phyloP scores from a whole-genome alignment of 495 filamentous ascomycete genomes.

The Trichoderma gamsii region DNA sequence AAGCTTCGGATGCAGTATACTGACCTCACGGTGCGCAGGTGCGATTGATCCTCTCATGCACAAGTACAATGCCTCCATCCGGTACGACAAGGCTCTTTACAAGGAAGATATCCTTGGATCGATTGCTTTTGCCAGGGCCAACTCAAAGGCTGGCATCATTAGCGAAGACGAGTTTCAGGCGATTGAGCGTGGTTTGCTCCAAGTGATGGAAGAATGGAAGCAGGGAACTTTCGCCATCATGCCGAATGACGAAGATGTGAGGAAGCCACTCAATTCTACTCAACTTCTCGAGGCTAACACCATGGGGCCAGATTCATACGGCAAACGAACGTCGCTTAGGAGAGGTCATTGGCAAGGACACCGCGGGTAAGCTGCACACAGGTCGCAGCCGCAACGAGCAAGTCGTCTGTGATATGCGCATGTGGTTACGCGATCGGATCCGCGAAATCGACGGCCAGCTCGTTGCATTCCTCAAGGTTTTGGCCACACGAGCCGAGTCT shows the following conservation, averaged over 20 bases:
- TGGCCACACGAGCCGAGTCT: slow-evolving; percentile 60
- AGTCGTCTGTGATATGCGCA: slow-evolving; percentile 81
- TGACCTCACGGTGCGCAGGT: slow-evolving; percentile 35
- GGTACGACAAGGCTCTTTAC: slow-evolving; percentile 70
- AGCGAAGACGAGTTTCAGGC: slow-evolving; percentile 31
- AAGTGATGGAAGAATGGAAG: slow-evolving; percentile 67
- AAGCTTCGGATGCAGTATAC: slow-evolving; percentile 21
- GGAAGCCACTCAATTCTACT: slow-evolving; percentile 52
- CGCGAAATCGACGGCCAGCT: slow-evolving; percentile 59
- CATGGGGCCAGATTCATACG: slow-evolving; percentile 57
- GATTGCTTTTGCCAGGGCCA: slow-evolving; percentile 76
- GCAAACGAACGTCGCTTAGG: slow-evolving; percentile 80
- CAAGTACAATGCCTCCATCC: slow-evolving; percentile 69
- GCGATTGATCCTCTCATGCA: slow-evolving; percentile 77
- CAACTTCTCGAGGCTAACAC: slow-evolving; percentile 58
- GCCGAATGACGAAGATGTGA: slow-evolving; percentile 49
- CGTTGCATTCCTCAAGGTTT: slow-evolving; percentile 60
- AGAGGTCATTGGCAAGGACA: slow-evolving; percentile 75
- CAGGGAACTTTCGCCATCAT: slow-evolving; percentile 47
- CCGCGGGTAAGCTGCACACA: slow-evolving; percentile 82
- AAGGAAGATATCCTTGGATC: slow-evolving; percentile 67
- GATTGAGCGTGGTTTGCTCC: slow-evolving; percentile 18
- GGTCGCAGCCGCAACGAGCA: slow-evolving; percentile 85
- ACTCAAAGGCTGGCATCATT: slow-evolving; percentile 63
- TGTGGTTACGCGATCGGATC: slow-evolving; percentile 75